Base-by-base conservation (phyloP, 192 early-diverging fungal genomes). In the Cetraspora pellucida region DNA sequence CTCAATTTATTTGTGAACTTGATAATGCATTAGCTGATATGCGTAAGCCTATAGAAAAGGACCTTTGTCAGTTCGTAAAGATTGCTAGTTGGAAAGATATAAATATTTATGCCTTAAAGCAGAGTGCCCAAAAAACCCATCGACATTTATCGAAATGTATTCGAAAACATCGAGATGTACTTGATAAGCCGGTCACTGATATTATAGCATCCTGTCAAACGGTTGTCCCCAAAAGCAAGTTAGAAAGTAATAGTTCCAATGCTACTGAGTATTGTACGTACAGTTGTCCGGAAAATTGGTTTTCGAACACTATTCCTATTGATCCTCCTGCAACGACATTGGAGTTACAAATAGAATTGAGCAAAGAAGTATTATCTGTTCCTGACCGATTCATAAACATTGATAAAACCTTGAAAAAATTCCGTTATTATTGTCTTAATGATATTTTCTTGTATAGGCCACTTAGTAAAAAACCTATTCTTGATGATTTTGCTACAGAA, bases 51-150 rank as follows among this genome's bases (percentile, higher is more conserved):
- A 91, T 99, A 45, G 85, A 89, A 47, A 95, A 95, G 74, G 95
- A 98, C 28, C 86, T 99, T 80, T 87, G 92, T 59, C 94, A 95
- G 71, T 96, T 95, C 76, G 95, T 99, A 45, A 92, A 95, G 84
- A 95, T 99, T 76, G 96, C 97, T 6, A 93, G 87, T 57, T 99
- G 96, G 95, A 97, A 96, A 81, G 98, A 99, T 79, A 91, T 95
- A 19, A 99, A 97, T 75, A 92, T 96, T 10, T 93, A 91, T 73
- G 96, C 98, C 0, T 81, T 99, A 45, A 88, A 91, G 28, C 93
- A 94, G 72, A 94, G 93, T 84, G 95, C 98, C 0, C 91, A 90
- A 50, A 91, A 93, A 83, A 95, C 96, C 10, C 98, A 99, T 82
- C 83, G 91, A 67, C 95, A 96, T 45, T 81, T 99, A 60, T 83